Conservation (phyloP, 257 asterid genomes). For the Solanum acaule region DNA sequence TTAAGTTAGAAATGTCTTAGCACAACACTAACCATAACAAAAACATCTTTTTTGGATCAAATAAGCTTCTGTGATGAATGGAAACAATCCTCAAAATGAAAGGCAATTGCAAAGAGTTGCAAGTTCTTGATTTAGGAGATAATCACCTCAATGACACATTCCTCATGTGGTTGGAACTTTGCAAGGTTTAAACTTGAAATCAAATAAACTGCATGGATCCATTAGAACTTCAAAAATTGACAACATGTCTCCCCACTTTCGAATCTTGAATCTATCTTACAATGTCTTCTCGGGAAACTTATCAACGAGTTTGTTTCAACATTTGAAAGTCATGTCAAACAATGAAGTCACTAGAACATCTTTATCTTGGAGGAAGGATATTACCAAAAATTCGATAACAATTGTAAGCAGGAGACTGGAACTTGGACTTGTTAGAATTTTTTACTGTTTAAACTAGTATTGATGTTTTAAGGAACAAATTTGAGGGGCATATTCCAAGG, state of each 20-base stretch:
- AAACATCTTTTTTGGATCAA: neutral
- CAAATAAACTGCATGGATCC: neutral
- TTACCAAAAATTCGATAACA: neutral
- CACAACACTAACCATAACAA: neutral
- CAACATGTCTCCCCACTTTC: neutral
- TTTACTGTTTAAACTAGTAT: neutral
- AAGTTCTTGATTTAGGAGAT: neutral
- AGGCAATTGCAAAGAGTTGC: neutral
- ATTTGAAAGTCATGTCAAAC: neutral
- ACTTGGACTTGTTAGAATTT: neutral
- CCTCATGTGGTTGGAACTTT: neutral
- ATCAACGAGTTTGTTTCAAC: neutral
- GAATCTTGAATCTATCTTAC: neutral
- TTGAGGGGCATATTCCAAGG: neutral
- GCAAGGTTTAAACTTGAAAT: neutral
- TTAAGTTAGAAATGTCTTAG: neutral
- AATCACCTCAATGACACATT: neutral
- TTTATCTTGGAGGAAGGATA: neutral
- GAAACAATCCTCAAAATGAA: neutral
- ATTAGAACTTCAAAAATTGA: neutral
- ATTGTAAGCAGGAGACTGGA: neutral
- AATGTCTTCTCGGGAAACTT: neutral
- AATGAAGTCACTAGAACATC: neutral
- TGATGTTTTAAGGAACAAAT: neutral
- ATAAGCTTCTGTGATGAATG: neutral